phyloP scores from a whole-genome alignment of 2,329 filamentous ascomycete species.

The Akanthomyces lecanii region DNA sequence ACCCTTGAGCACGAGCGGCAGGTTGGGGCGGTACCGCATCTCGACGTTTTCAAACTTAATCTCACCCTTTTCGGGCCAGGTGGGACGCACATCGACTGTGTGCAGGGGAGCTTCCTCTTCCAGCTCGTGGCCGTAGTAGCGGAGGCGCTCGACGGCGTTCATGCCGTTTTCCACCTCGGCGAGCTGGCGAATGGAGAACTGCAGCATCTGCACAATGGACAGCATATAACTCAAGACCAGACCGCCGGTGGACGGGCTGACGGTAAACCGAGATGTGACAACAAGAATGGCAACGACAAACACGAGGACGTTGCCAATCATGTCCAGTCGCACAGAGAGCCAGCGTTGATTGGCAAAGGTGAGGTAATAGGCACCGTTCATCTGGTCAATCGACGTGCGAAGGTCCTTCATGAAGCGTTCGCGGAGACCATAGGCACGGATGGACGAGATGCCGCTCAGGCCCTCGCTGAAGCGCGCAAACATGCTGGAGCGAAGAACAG shows the following conservation, averaged over 20 bases:
- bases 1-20: constrained; percentile 69
- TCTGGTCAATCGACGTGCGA: constrained; percentile 72
- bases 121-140: constrained; percentile 82
- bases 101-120: constrained; percentile 87
- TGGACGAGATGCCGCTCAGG: constrained; percentile 75
- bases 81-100: constrained; percentile 63
- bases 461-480: constrained; percentile 92
- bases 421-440: constrained; percentile 83
- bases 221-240: constrained; percentile 92
- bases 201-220: constrained; percentile 89
- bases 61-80: constrained; percentile 84
- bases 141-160: constrained; percentile 89
- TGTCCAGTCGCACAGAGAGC: constrained; percentile 80
- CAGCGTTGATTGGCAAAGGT: constrained; percentile 95
- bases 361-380: constrained; percentile 91
- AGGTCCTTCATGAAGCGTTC: constrained; percentile 69
- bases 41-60: constrained; percentile 71
- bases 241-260: constrained; percentile 79
- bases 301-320: constrained; percentile 78
- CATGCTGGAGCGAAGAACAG: constrained; percentile 78
- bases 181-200: constrained; percentile 89
- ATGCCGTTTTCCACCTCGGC: constrained; percentile 97
- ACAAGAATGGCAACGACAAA: constrained; percentile 87
- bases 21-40: constrained; percentile 70
- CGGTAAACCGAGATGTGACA: constrained; percentile 82